Conservation (phyloP, 345 rosid genomes). For the Gynandropsis gynandra region DNA sequence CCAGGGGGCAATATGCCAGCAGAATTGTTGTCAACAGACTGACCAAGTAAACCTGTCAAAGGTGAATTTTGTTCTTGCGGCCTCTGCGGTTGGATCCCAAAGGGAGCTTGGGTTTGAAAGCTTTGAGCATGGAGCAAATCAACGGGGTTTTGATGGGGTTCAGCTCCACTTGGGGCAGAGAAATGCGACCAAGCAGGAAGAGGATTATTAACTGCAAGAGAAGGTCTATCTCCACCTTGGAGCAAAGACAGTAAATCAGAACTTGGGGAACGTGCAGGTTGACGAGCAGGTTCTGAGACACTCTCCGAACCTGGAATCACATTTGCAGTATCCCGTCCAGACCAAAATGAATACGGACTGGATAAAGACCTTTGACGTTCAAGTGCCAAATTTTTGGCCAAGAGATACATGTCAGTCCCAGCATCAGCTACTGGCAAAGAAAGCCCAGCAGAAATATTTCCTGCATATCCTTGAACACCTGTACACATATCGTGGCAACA, state of each 20-base stretch:
- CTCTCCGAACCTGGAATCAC: slow-evolving; percentile 53
- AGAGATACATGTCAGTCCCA: slow-evolving; percentile 50
- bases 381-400: slow-evolving; percentile 67
- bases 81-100: slow-evolving; percentile 69
- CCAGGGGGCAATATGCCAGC: slow-evolving; percentile 45
- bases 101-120: slow-evolving; percentile 53
- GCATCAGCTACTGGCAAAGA: slow-evolving; percentile 47
- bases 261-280: slow-evolving; percentile 54
- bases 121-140: slow-evolving; percentile 47
- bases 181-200: slow-evolving; percentile 57
- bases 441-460: slow-evolving; percentile 41
- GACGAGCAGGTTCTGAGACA: slow-evolving; percentile 40
- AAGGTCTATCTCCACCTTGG: slow-evolving; percentile 61
- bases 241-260: slow-evolving; percentile 65
- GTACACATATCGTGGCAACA: slow-evolving; percentile 22
- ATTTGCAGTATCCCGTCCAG: slow-evolving; percentile 59
- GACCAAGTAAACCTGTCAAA: slow-evolving; percentile 61
- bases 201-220: slow-evolving; percentile 42
- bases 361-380: slow-evolving; percentile 67
- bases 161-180: slow-evolving; percentile 40
- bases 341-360: slow-evolving; percentile 51
- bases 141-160: slow-evolving; percentile 49
- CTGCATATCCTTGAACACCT: slow-evolving; percentile 66
- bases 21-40: slow-evolving; percentile 49
- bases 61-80: slow-evolving; percentile 42